A percentile compares a stretch with the other conserved stretches of the same genome.
Evolutionary conservation across 768 basidiomycete species (phyloP).

Genomic region (Leccinum variicolor): DNA sequence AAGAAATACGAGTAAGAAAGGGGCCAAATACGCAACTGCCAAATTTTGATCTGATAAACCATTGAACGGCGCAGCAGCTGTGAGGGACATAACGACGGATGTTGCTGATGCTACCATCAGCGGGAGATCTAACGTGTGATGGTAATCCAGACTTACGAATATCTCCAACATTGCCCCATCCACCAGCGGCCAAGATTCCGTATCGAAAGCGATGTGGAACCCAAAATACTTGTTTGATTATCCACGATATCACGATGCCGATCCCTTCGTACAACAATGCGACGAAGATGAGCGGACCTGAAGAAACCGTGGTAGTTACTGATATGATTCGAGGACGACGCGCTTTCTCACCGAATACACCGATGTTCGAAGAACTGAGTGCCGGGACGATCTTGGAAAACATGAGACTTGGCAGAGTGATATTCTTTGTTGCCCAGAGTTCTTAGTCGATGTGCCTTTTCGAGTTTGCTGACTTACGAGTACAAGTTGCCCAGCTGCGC

Average conservation of each 20-base stretch:
- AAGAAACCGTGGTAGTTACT: neutral
- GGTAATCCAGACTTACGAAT: constrained; percentile 46
- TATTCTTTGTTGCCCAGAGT: constrained; percentile 35
- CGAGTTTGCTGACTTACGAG: constrained; percentile 34
- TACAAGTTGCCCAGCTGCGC: constrained; percentile 57
- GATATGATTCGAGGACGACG: neutral
- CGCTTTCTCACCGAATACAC: constrained; percentile 43
- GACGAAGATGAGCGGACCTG: constrained; percentile 64
- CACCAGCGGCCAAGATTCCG: constrained; percentile 66
- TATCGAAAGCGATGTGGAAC: constrained; percentile 75
- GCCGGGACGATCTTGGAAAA: constrained; percentile 73
- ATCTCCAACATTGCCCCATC: constrained; percentile 68
- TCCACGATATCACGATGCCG: constrained; percentile 51
- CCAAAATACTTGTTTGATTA: constrained; percentile 65
- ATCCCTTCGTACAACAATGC: constrained; percentile 56
- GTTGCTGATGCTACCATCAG: constrained; percentile 43
- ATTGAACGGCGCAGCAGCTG: constrained; percentile 59
- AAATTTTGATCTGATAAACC: constrained; percentile 54
- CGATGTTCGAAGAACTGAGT: constrained; percentile 55
- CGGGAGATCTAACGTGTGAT: neutral
- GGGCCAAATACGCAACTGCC: constrained; percentile 64
- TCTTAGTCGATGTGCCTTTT: neutral
- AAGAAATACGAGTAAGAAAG: constrained; percentile 57
- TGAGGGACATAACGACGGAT: constrained; percentile 61
- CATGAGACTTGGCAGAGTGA: constrained; percentile 60